These are phyloP conservation scores for Crassisporium funariophilum DNA, from an alignment of 768 basidiomycete genomes.

Conservation along the genomic window DNA sequence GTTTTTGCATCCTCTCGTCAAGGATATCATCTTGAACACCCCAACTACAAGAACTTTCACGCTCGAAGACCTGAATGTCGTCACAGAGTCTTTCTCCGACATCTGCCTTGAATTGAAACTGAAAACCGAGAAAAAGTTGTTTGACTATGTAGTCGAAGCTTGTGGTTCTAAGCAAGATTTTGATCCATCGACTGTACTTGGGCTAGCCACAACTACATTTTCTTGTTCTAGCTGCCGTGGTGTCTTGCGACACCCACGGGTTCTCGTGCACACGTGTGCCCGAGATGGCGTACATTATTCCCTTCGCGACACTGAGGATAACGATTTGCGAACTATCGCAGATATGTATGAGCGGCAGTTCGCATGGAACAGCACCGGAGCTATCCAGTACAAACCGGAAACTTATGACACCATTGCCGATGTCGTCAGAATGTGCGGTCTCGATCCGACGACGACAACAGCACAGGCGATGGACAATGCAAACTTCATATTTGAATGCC, in stretches of 20 bases:
- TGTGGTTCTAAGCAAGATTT: neutral
- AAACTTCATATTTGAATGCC: conserved; percentile 28
- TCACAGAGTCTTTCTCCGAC: neutral
- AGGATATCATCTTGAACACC: neutral
- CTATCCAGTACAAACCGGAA: too few species aligned
- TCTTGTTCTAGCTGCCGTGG: conserved; percentile 3
- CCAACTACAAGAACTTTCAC: neutral
- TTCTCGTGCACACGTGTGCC: conserved; percentile 10
- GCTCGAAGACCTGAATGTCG: neutral
- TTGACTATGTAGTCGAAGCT: neutral
- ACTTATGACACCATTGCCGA: too few species aligned
- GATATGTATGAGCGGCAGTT: neutral
- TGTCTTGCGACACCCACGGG: conserved; percentile 7
- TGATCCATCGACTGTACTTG: conserved; percentile 13
- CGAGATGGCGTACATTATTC: neutral
- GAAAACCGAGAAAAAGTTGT: neutral
- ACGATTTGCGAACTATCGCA: neutral
- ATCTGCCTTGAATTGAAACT: neutral
- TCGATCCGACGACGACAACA: conserved; percentile 25
- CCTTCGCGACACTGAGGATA: neutral
- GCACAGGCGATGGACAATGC: conserved; percentile 24
- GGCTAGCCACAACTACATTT: conserved; percentile 30
- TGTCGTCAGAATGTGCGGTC: conserved; percentile 22
- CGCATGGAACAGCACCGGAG: too few species aligned
- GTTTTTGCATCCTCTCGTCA: conserved; percentile 1